phyloP scores from a whole-genome alignment of 1,284 basidiomycete species.

The Sporisorium graminicola region DNA sequence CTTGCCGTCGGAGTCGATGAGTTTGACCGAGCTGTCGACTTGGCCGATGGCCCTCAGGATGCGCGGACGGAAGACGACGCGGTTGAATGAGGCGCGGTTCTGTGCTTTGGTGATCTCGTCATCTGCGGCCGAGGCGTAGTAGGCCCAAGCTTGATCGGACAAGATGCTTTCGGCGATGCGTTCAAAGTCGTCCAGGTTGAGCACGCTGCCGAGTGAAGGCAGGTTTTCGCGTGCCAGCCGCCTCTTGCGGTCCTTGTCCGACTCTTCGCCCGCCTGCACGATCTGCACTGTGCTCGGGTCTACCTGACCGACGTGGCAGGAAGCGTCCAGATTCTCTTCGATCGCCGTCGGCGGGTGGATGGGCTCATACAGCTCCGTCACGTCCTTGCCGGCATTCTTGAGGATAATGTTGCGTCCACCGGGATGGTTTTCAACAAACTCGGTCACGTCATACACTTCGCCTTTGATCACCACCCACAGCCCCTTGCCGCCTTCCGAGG shows the following conservation, averaged over 20 bases:
- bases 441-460: conserved; percentile 75
- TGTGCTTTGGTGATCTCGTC: conserved; percentile 72
- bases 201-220: conserved; percentile 80
- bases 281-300: conserved; percentile 52
- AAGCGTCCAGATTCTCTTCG: conserved; percentile 58
- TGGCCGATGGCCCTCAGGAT: conserved; percentile 86
- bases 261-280: conserved; percentile 44
- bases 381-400: conserved; percentile 83
- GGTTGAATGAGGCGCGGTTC: conserved; percentile 88
- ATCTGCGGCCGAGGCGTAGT: conserved; percentile 72
- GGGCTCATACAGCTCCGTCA: conserved; percentile 69
- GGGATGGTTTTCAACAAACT: conserved; percentile 83
- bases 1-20: conserved; percentile 29
- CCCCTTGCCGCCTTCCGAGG: conserved; percentile 46
- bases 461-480: conserved; percentile 67
- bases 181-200: conserved; percentile 93
- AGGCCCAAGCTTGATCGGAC: conserved; percentile 66
- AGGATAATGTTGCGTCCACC: conserved; percentile 83
- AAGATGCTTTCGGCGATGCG: conserved; percentile 60
- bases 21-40: conserved; percentile 76
- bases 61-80: conserved; percentile 94
- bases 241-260: conserved; percentile 43
- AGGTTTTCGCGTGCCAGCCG: conserved; percentile 52
- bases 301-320: conserved; percentile 60
- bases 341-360: conserved; percentile 66